Evolutionary conservation across 352 stramenopile genomes (phyloP), one percentile per base, ranked within the genome.

Genomic region (Phytophthora ohioensis): DNA sequence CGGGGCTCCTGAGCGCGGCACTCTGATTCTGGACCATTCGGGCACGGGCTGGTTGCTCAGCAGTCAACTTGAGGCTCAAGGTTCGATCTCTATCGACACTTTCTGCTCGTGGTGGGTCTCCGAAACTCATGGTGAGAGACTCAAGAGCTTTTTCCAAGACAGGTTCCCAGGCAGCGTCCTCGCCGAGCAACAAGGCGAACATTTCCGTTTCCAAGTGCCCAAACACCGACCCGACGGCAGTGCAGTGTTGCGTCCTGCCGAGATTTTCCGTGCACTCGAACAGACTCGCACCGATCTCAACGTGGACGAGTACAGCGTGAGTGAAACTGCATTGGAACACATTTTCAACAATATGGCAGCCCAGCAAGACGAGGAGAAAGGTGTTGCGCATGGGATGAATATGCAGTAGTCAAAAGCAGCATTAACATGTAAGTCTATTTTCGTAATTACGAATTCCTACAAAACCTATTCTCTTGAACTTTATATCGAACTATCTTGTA

Each of bases 291-390:
- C 65, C 1, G 46, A 61, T 0, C 65, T 95, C 12, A 60, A 73
- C 31, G 87, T 98, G 54, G 77, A 83, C 49, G 86, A 96, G 73
- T 98, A 97, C 69, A 91, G 80, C 47, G 79, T 98, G 58, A 92
- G 84, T 39, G 86, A 98, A 69, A 94, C 88, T n/a, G 93, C 90
- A 15, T 75, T 98, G 30, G 92, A 98, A 76, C 82, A 94, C 51
- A 94, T 98, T 73, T 98, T 98, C 80, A 97, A 97, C 75, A 79
- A 80, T 52, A 94, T 97, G 71, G 92, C 92, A 1, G 77, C 78
- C 0, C 76, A 94, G 55, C 89, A 96, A 60, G 84, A 93, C n/a
- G 71, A 84, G 48, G 76, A 84, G 64, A 75, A 75, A 46, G 66
- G 65, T 15, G 54, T 77, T 8, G 69, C 69, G 2, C 69, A 77